phyloP scores from a whole-genome alignment of 257 asterid genomes.

The Jasminum sambac region DNA sequence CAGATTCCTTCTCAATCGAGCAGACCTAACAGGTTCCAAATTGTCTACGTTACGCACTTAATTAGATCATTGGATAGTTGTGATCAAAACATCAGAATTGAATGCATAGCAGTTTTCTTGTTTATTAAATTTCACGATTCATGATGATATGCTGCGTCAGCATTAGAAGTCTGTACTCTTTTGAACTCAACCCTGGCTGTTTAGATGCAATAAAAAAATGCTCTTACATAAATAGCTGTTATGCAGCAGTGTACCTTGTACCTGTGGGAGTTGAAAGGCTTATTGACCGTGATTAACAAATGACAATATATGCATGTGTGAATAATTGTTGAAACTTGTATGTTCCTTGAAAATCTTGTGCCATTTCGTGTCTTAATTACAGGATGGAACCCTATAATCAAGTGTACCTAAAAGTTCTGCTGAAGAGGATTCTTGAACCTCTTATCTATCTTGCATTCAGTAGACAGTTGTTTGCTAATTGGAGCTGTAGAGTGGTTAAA shows the following conservation, averaged over 20 bases:
- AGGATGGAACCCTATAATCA: background rate
- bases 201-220: background rate
- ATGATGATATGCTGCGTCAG: background rate
- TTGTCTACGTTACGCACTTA: background rate
- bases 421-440: background rate
- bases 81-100: background rate
- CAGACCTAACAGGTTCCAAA: background rate
- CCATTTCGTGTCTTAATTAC: background rate
- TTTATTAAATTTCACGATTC: background rate
- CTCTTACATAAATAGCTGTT: conserved; percentile 1
- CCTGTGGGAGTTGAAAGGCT: conserved; percentile 1
- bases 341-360: background rate
- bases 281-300: background rate
- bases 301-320: conserved; percentile 8
- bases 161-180: background rate
- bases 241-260: background rate
- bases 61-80: background rate
- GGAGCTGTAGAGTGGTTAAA: background rate
- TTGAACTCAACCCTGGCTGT: background rate
- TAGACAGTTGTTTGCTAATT: background rate
- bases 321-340: background rate
- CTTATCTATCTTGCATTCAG: background rate
- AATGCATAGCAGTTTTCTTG: background rate
- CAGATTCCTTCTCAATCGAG: background rate
- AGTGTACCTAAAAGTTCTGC: background rate